Evolutionary conservation across 208 protist species (phyloP).

Genomic region (Sergeia podlipaevii): DNA sequence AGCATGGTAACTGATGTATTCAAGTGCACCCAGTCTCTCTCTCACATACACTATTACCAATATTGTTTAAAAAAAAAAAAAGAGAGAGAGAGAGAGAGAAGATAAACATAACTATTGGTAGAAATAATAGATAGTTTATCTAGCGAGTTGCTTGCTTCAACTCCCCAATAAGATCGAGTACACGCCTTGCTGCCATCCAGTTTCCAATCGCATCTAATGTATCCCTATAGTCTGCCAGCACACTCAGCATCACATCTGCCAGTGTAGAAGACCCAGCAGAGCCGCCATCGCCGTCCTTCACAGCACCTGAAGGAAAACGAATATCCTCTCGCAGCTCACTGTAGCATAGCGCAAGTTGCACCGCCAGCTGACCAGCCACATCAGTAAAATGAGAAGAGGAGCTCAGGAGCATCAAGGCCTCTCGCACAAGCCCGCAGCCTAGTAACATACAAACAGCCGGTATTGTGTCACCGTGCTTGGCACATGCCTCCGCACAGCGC

Average conservation of each 20-base stretch:
- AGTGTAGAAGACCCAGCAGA: constrained; percentile 5
- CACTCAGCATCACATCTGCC: constrained; percentile 28
- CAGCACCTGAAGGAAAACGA: background rate
- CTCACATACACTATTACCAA: too few species aligned
- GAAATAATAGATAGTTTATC: background rate
- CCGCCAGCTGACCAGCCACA: constrained; percentile 59
- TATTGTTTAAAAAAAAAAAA: background rate
- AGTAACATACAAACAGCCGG: constrained; percentile 45
- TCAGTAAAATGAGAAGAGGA: constrained; percentile 56
- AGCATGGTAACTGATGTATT: too few species aligned
- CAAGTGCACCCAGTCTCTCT: too few species aligned
- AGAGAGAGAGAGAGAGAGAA: background rate
- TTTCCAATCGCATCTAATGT: constrained; percentile 66
- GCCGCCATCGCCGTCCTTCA: background rate
- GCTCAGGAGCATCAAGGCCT: constrained; percentile 42
- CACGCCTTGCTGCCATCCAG: constrained; percentile 21
- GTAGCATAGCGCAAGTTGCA: constrained; percentile 35
- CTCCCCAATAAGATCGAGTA: constrained; percentile 33
- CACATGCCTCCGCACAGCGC: constrained; percentile 60
- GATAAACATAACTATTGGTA: too few species aligned
- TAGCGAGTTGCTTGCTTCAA: constrained; percentile 27
- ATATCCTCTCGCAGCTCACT: constrained; percentile 6
- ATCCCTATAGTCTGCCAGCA: constrained; percentile 48
- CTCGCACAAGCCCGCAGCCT: constrained; percentile 12
- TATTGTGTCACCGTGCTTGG: constrained; percentile 41